Evolutionary conservation across 495 filamentous ascomycete genomes (phyloP).

Genomic region (Penicillium alfredii): DNA sequence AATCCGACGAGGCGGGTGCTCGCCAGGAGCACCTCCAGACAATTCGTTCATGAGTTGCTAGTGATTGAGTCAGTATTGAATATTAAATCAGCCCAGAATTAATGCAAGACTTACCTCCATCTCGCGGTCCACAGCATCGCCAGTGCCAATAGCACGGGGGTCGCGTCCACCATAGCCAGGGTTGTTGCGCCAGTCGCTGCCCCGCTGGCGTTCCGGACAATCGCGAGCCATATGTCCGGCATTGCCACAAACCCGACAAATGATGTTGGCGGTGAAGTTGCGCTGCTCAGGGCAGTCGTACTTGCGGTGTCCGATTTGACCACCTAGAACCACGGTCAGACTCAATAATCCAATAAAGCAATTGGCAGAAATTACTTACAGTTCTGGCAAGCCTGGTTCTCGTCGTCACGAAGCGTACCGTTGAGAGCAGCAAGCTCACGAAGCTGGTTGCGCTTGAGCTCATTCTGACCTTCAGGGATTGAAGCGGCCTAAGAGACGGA

Average conservation of each 20-base stretch:
- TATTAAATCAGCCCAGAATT: background rate
- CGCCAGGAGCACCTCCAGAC: constrained; percentile 63
- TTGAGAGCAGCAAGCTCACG: constrained; percentile 95
- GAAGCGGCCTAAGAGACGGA: constrained; percentile 69
- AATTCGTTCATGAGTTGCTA: constrained; percentile 98
- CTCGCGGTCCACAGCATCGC: constrained; percentile 87
- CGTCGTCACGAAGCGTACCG: constrained; percentile 96
- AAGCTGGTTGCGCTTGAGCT: constrained; percentile 96
- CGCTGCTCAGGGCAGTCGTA: constrained; percentile 97
- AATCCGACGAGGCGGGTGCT: constrained; percentile 69
- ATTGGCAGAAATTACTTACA: constrained; percentile 50
- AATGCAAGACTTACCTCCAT: constrained; percentile 67
- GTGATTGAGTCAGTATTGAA: constrained; percentile 28
- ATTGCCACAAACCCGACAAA: constrained; percentile 96
- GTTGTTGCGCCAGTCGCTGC: constrained; percentile 84
- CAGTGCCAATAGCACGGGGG: constrained; percentile 59
- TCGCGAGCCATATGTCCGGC: constrained; percentile 90
- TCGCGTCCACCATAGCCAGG: constrained; percentile 29
- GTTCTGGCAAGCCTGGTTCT: constrained; percentile 99
- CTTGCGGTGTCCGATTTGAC: constrained; percentile 97
- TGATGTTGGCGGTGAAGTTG: constrained; percentile 97
- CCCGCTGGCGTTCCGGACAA: constrained; percentile 87
- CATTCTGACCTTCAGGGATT: constrained; percentile 96
- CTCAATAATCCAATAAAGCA: constrained; percentile 1
- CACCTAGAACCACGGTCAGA: constrained; percentile 43